Base-by-base conservation (phyloP, 441 rosid genomes). In the Syzygium syzygioides region DNA sequence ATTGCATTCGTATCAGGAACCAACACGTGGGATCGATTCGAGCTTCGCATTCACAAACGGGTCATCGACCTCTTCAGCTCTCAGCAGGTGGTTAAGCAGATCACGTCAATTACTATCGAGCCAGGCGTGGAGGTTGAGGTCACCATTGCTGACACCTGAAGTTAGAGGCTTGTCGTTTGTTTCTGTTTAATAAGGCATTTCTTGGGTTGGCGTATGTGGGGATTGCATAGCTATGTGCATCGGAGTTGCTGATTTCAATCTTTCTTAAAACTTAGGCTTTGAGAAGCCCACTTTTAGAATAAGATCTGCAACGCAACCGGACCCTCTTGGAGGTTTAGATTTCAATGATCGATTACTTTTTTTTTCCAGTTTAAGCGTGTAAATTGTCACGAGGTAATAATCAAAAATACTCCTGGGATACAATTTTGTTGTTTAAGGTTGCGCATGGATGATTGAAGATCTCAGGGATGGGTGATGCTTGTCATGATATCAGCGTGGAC, bases 1-100 rank as follows among this genome's bases (percentile, higher is more conserved):
- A 37, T 52, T 55, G 56, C 32, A 15, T 52, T 84, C 17, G 23
- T 32, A 19, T 71, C 86, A 84, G 86, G 86, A 50, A 84, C 86
- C 59, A 84, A 84, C 41, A 84, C 59, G 8, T 84, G 86, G 86
- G 86, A 53, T 52, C 14, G 0, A 84, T 53, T 84, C 15, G 86
- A 84, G 86, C 86, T 84, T 54, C 86, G 86, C 26, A 55, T 84
- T 55, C 86, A 84, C 86, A 84, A 84, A 32, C 59, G 86, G 86
- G 37, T 84, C 25, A 84, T 84, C 86, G 86, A 84, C 57, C 86
- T 53, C 86, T 84, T 84, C 59, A 84, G 86, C 59, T 52, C 50
- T 71, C 80, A 71, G 50, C 80, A 37, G 0, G 50, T 71, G 3
- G 80, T 71, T 10, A 71, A 71, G 86, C 86, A 84, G 32, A 84